Base-by-base conservation (phyloP, 2,329 filamentous ascomycete species). In the Ophiostoma ips region DNA sequence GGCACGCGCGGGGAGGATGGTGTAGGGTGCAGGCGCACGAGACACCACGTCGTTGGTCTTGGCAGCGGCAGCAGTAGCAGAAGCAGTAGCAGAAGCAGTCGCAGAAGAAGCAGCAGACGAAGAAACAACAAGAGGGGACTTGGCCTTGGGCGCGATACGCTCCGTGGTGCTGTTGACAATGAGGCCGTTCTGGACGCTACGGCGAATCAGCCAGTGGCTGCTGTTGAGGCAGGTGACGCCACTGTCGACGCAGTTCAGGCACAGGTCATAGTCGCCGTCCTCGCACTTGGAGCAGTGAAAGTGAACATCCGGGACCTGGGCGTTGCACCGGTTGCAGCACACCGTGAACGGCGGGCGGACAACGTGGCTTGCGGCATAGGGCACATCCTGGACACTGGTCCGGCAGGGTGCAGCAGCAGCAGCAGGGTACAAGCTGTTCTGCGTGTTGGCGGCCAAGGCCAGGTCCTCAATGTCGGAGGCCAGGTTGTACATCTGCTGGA, bases 201-300 rank as follows among this genome's bases (percentile, higher is more conserved):
- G 83, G 77, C 94, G 95, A 65, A 96, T 90, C 66, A 98, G 73
- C 89, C 88, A 95, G 68, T 98, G 92, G 55, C 79, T 76, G 30
- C 82, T 76, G 51, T 81, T 81, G 55, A 81, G 76, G 70, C 94
- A 98, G 37, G 84, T 77, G 52, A 84, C 73, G 55, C 89, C 89
- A 38, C 73, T 69, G 46, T 81, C 75, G 45, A 95, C 79, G 60
- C 92, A 98, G 6, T 71, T 66, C 56, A 81, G 75, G 72, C 94
- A 98, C 30, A 98, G 77, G 62, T 98, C 92, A 60, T 89, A 98
- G 64, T 98, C 92, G 37, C 90, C 92, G 51, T 84, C 79, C 56
- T 96, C 87, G 63, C 92, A 98, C 52, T 84, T 86, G 57, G 85
- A 85, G 72, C 94, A 98, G 68, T 98, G 92, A 66, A 86, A 98